Percentiles rank a stretch among this genome's conserved stretches.
These are phyloP conservation scores for Fomes fomentarius DNA, from an alignment of 1,284 basidiomycete species.

Conservation along the genomic window DNA sequence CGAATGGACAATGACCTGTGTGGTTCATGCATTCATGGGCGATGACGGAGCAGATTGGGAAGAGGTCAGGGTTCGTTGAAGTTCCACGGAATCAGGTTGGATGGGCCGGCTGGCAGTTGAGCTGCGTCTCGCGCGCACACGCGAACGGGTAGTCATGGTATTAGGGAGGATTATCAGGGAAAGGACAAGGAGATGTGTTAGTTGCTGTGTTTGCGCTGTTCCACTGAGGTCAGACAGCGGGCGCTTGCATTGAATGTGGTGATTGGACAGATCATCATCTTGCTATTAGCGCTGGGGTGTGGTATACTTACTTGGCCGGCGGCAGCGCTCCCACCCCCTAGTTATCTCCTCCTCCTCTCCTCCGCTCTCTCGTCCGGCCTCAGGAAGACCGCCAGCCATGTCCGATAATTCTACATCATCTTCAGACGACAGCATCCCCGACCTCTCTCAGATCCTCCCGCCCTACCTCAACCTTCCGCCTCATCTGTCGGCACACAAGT, in stretches of 20 bases:
- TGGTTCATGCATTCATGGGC: no score
- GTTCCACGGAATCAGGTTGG: no score
- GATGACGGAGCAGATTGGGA: no score
- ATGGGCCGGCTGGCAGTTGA: no score
- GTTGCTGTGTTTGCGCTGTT: no score
- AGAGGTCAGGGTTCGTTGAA: no score
- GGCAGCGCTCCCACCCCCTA: background rate
- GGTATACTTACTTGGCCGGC: conserved; percentile 11
- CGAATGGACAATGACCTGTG: no score
- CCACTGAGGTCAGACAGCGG: no score
- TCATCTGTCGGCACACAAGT: conserved; percentile 81
- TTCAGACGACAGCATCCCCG: conserved; percentile 15
- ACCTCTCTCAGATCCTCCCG: conserved; percentile 44
- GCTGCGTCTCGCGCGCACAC: no score
- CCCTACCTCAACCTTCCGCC: conserved; percentile 68
- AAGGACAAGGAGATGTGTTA: no score
- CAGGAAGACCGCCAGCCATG: conserved; percentile 25
- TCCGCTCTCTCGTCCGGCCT: conserved; percentile 9
- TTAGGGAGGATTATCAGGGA: no score
- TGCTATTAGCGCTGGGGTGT: conserved; percentile 11
- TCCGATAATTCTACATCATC: conserved; percentile 22
- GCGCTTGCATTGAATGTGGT: background rate
- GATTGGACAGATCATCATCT: conserved; percentile 18
- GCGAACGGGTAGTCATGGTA: no score
- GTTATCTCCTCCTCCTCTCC: conserved; percentile 1